Evolutionary conservation across 2,329 filamentous ascomycete species (phyloP).

Genomic region (Pyrenochaeta sp.): DNA sequence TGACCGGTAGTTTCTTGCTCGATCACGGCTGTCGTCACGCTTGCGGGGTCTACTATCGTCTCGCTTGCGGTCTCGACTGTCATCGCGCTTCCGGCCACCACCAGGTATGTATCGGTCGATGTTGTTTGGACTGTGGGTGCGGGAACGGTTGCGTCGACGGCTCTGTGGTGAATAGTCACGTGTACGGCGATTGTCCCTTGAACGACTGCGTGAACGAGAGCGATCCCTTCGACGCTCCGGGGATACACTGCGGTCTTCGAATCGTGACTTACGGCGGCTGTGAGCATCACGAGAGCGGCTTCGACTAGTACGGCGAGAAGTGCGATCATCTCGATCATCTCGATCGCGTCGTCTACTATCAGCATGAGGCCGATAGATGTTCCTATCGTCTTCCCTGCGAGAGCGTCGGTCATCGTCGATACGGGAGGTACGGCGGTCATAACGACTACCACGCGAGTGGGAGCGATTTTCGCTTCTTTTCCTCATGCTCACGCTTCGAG

Average conservation of each 20-base stretch:
- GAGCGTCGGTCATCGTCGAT: conserved; percentile 32
- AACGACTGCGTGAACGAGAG: conserved; percentile 30
- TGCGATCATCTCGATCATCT: conserved; percentile 37
- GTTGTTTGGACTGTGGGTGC: conserved; percentile 44
- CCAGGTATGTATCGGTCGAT: conserved; percentile 49
- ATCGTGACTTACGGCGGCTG: conserved; percentile 38
- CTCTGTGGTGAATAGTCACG: conserved; percentile 25
- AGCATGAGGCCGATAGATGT: conserved; percentile 35
- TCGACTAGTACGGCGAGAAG: conserved; percentile 36
- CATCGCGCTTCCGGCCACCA: conserved; percentile 34
- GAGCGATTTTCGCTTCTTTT: conserved; percentile 41
- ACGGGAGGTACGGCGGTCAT: conserved; percentile 34
- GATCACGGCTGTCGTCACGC: conserved; percentile 51
- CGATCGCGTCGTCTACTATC: conserved; percentile 32
- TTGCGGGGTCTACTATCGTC: conserved; percentile 26
- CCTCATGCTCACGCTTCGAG: conserved; percentile 29
- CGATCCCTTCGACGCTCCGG: conserved; percentile 34
- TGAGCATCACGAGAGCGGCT: conserved; percentile 42
- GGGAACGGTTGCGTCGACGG: conserved; percentile 29
- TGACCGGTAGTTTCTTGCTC: conserved; percentile 47
- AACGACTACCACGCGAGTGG: conserved; percentile 41
- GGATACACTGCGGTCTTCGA: conserved; percentile 35
- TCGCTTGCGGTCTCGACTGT: conserved; percentile 48
- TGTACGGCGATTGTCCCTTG: conserved; percentile 19
- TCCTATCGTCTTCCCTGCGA: conserved; percentile 33